Evolutionary conservation across 2,329 filamentous ascomycete genomes (phyloP).

Genomic region (Acrodontium crateriforme): DNA sequence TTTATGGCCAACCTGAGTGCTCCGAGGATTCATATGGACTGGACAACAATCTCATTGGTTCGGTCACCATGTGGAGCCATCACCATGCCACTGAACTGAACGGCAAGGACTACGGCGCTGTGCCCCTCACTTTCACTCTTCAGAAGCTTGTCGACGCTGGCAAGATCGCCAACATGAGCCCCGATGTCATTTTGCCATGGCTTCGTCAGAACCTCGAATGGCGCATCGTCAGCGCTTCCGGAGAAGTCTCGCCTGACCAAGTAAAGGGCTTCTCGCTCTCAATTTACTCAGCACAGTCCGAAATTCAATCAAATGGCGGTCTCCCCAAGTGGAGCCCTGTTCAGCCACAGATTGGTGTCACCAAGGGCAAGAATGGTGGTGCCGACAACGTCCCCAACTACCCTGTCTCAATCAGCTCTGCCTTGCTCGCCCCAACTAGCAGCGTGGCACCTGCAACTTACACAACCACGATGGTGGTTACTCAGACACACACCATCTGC

Average conservation of each 20-base stretch:
- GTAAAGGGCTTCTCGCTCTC: constrained; percentile 26
- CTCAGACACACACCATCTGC: no score
- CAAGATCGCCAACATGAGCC: constrained; percentile 18
- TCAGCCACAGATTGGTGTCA: constrained; percentile 13
- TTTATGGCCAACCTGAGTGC: constrained; percentile 40
- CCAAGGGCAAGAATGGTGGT: constrained; percentile 16
- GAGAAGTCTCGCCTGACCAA: constrained; percentile 17
- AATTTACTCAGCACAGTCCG: constrained; percentile 25
- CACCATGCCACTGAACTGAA: constrained; percentile 12
- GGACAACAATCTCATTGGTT: constrained; percentile 45
- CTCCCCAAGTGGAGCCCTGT: constrained; percentile 13
- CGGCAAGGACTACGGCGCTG: constrained; percentile 26
- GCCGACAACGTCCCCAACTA: no score
- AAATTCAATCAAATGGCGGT: constrained; percentile 3
- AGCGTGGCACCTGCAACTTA: no score
- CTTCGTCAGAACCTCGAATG: constrained; percentile 22
- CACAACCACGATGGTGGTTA: no score
- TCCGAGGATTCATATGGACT: constrained; percentile 38
- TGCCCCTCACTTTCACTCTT: constrained; percentile 33
- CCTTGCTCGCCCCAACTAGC: no score
- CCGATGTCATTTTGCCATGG: constrained; percentile 17
- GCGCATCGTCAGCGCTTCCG: constrained; percentile 19
- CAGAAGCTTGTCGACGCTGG: constrained; percentile 18
- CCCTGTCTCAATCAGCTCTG: no score
- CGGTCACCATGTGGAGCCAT: constrained; percentile 35